Percentiles rank a stretch among this genome's conserved stretches.
Conservation (phyloP, 2,329 filamentous ascomycete species). For the Reticulascus tulasneorum region DNA sequence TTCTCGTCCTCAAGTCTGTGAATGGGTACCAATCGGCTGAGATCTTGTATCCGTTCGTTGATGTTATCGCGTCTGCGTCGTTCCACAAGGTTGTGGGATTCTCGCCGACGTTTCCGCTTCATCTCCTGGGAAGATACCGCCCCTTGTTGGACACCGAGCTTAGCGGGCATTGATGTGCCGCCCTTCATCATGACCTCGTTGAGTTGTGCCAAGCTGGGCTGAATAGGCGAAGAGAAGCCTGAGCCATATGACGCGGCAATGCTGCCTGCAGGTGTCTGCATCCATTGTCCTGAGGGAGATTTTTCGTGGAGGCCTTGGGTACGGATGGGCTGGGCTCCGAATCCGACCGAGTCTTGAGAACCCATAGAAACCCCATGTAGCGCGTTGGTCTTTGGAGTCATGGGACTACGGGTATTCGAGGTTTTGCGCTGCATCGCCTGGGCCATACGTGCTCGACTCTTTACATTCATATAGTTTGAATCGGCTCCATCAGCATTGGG, state of each 20-base stretch:
- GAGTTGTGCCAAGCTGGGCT: constrained; percentile 69
- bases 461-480: constrained; percentile 52
- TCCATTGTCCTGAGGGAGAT: constrained; percentile 84
- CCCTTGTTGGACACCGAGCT: constrained; percentile 57
- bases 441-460: constrained; percentile 55
- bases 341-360: constrained; percentile 64
- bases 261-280: constrained; percentile 74
- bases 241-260: constrained; percentile 84
- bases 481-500: constrained; percentile 46
- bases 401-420: constrained; percentile 71
- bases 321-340: constrained; percentile 74
- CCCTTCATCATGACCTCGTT: constrained; percentile 86
- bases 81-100: constrained; percentile 96
- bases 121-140: constrained; percentile 81
- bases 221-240: constrained; percentile 78
- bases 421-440: constrained; percentile 68
- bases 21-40: constrained; percentile 86
- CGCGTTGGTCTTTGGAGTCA: constrained; percentile 84
- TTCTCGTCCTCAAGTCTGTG: constrained; percentile 97
- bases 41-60: constrained; percentile 95
- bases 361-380: constrained; percentile 68
- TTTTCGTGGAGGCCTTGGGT: constrained; percentile 70
- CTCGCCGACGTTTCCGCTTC: constrained; percentile 84
- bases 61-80: constrained; percentile 94
- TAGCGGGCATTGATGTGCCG: constrained; percentile 83